Base-by-base conservation (phyloP, 2,329 filamentous ascomycete species). In the Aureobasidium uvarum region DNA sequence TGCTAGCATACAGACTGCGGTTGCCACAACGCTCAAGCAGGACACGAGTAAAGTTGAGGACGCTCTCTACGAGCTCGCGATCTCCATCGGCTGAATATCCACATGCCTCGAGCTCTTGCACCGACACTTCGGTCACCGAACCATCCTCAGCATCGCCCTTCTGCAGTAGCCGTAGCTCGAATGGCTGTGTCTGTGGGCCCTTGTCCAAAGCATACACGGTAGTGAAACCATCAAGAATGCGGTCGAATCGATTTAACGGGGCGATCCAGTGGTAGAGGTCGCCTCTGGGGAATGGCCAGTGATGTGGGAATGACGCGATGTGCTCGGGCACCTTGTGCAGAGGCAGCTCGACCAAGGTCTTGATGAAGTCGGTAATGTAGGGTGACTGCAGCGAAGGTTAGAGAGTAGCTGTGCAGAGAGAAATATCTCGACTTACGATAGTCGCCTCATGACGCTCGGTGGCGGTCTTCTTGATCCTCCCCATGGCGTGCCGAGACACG, bases 221-320 rank as follows among this genome's bases (percentile, higher is more conserved):
- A 76, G 88, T 92, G 75, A 96, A 92, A 45, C 86, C 82, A 71
- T 96, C 91, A 46, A 99, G 81, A 69, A 98, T 87, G 73, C 85
- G 86, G 77, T 99, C 95, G 77, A 99, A 98, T 66, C 92, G 89
- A 77, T 99, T 96, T 67, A 99, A 80, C 28, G 96, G 84, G 33
- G 91, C 89, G 70, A 99, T 97, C 96, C 96, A 99, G 81, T 99
- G 94, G 76, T 98, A 98, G 36, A 98, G 82, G 76, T 99, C 95
- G 67, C 95, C 96, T 76, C 94, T 87, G 45, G 94, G 94, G 74
- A 98, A 96, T 2, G 93, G 92, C 95, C 95, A 99, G 84, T 89
- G 84, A 69, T 88, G 88, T 66, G 94, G 92, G 75, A 98, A 98
- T 65, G 84, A 85, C 71, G 84, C 83, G 69, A 99, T 89, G 70